Percentiles rank a stretch among this genome's conserved stretches.
phyloP scores from a whole-genome alignment of 2,329 filamentous ascomycete genomes.

The Paraphoma sp. region DNA sequence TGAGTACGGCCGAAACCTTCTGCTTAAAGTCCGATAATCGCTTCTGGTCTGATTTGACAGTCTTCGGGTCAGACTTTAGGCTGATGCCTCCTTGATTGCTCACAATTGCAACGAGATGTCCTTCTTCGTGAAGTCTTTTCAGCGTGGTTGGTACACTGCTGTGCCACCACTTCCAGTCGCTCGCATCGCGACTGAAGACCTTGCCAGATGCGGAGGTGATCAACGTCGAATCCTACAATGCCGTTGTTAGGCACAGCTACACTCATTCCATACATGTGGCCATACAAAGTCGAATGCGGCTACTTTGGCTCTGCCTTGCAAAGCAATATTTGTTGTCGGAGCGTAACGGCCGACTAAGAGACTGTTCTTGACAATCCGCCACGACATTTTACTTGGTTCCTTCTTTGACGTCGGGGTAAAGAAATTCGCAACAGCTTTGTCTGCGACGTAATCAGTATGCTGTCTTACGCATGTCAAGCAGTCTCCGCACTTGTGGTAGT shows the following conservation, averaged over 20 bases:
- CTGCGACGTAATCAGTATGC: conserved; percentile 50
- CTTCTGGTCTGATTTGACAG: conserved; percentile 69
- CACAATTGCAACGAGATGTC: conserved; percentile 78
- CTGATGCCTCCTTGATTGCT: conserved; percentile 89
- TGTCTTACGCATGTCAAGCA: background rate
- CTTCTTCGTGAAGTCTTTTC: conserved; percentile 72
- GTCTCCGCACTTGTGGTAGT: conserved; percentile 60
- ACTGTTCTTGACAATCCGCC: conserved; percentile 71
- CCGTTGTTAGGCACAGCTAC: conserved; percentile 10
- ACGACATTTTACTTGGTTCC: conserved; percentile 74
- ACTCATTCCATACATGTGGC: background rate
- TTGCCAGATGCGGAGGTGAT: conserved; percentile 82
- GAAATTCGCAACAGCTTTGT: conserved; percentile 77
- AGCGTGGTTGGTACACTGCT: conserved; percentile 70
- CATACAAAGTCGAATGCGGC: conserved; percentile 51
- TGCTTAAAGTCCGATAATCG: conserved; percentile 82
- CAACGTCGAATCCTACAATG: conserved; percentile 79
- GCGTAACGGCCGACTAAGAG: conserved; percentile 79
- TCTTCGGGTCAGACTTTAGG: conserved; percentile 75
- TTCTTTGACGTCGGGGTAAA: conserved; percentile 89
- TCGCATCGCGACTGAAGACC: conserved; percentile 71
- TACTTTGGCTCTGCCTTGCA: conserved; percentile 34
- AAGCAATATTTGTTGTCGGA: conserved; percentile 39
- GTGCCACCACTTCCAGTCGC: conserved; percentile 97
- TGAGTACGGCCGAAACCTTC: conserved; percentile 74